Evolutionary conservation across 345 rosid species (phyloP).

Genomic region (Boechera divaricarpa): DNA sequence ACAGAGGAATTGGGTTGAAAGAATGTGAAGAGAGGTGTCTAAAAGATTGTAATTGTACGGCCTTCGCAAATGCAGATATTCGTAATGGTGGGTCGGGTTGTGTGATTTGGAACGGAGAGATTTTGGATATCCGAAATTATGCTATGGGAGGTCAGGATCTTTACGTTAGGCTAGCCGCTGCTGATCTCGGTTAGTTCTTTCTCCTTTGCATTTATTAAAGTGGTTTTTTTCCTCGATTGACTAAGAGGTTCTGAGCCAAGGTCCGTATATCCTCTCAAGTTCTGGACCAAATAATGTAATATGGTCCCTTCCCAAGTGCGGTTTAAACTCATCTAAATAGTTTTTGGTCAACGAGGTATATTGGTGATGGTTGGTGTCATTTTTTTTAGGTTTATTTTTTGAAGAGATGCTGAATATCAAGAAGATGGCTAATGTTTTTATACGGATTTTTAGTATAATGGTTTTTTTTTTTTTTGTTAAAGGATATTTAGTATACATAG

Average conservation of each 20-base stretch:
- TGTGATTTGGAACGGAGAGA: conserved; percentile 50
- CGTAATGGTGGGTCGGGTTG: conserved; percentile 43
- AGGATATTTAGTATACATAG: no score
- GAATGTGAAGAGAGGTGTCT: conserved; percentile 46
- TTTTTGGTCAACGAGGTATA: no score
- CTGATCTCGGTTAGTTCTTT: not conserved
- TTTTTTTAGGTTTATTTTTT: no score
- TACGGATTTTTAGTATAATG: no score
- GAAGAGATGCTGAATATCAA: no score
- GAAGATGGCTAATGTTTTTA: no score
- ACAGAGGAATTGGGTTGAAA: conserved; percentile 24
- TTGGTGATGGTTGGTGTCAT: no score
- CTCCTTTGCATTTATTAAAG: not conserved
- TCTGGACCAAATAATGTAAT: no score
- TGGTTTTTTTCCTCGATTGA: not conserved
- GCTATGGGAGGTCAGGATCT: not conserved
- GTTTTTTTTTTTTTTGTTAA: no score
- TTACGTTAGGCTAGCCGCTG: not conserved
- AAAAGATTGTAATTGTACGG: conserved; percentile 50
- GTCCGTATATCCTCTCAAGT: no score
- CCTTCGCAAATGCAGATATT: conserved; percentile 39
- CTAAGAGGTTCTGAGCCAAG: not conserved
- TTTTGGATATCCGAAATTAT: conserved; percentile 44
- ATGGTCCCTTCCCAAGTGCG: no score
- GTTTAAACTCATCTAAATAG: no score